Conservation (phyloP, 1,284 basidiomycete genomes). For the Rugosomyces carneus region DNA sequence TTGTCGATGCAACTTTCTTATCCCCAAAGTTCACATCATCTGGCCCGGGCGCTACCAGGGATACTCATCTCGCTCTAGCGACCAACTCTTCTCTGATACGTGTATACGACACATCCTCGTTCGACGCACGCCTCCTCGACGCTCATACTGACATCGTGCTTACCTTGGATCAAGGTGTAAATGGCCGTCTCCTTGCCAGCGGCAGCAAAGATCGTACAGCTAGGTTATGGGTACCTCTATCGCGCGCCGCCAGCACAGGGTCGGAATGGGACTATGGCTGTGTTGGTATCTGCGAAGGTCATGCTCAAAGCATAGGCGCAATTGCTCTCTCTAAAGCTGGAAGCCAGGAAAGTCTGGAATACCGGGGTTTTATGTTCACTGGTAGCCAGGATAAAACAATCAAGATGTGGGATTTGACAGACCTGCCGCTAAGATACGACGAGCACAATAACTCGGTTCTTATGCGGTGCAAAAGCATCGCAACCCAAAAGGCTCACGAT, state of each 20-base stretch:
- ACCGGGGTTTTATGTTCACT: conserved; percentile 74
- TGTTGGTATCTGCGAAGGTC: conserved; percentile 86
- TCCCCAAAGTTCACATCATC: conserved; percentile 31
- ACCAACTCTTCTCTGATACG: conserved; percentile 94
- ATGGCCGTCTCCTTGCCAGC: conserved; percentile 74
- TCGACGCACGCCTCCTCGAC: conserved; percentile 78
- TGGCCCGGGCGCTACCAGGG: conserved; percentile 21
- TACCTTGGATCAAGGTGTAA: conserved; percentile 66
- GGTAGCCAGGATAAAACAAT: conserved; percentile 96
- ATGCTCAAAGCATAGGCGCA: conserved; percentile 92
- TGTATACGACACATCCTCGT: conserved; percentile 68
- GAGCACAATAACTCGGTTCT: conserved; percentile 21
- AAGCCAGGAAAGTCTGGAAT: conserved; percentile 20
- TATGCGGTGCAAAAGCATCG: conserved; percentile 67
- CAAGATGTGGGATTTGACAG: conserved; percentile 93
- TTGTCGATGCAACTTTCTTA: conserved; percentile 85
- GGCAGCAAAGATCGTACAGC: conserved; percentile 92
- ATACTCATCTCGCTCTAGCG: conserved; percentile 84
- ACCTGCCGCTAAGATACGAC: conserved; percentile 30
- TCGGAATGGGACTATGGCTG: conserved; percentile 65
- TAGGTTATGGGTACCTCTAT: conserved; percentile 74
- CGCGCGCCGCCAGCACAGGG: conserved; percentile 12
- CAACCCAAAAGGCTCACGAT: conserved; percentile 93
- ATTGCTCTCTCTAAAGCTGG: conserved; percentile 61
- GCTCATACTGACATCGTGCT: conserved; percentile 93